A percentile compares a stretch with the other conserved stretches of the same genome.
Conservation (phyloP, 2,329 filamentous ascomycete species). For the Rutstroemia sydowiana region DNA sequence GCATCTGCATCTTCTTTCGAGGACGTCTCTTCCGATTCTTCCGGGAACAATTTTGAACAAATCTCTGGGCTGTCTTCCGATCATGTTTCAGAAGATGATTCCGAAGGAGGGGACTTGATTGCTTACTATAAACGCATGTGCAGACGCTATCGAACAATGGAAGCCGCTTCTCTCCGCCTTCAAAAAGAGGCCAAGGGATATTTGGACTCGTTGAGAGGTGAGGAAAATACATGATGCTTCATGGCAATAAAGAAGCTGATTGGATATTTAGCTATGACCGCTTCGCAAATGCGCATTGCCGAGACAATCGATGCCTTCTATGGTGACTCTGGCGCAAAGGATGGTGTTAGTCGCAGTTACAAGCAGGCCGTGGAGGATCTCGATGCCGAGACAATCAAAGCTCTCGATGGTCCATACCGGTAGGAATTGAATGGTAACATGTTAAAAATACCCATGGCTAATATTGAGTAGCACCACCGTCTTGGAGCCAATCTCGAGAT, state of each 20-base stretch:
- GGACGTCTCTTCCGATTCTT: too few relatives aligned
- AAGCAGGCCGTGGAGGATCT: constrained; percentile 98
- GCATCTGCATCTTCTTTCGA: too few relatives aligned
- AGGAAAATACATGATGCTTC: constrained; percentile 12
- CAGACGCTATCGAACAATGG: constrained; percentile 95
- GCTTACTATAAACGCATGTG: background rate
- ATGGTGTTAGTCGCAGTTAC: constrained; percentile 93
- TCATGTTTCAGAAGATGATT: too few relatives aligned
- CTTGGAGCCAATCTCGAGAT: constrained; percentile 87
- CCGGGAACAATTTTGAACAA: too few relatives aligned
- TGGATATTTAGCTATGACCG: constrained; percentile 73
- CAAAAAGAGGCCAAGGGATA: constrained; percentile 99
- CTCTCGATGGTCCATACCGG: constrained; percentile 91
- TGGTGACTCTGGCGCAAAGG: constrained; percentile 87
- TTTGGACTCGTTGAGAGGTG: constrained; percentile 86
- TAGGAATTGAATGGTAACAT: constrained; percentile 30
- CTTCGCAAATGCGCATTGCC: constrained; percentile 97
- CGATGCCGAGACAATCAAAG: constrained; percentile 97
- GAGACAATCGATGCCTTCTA: constrained; percentile 99
- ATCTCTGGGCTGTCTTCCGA: too few relatives aligned
- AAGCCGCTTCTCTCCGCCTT: constrained; percentile 81
- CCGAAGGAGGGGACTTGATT: too few relatives aligned
- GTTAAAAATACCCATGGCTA: constrained; percentile 10
- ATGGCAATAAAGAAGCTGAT: constrained; percentile 11
- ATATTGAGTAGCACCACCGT: constrained; percentile 64